Conservation (phyloP, 164 flowering plant genomes). For the Warburgia ugandensis region DNA sequence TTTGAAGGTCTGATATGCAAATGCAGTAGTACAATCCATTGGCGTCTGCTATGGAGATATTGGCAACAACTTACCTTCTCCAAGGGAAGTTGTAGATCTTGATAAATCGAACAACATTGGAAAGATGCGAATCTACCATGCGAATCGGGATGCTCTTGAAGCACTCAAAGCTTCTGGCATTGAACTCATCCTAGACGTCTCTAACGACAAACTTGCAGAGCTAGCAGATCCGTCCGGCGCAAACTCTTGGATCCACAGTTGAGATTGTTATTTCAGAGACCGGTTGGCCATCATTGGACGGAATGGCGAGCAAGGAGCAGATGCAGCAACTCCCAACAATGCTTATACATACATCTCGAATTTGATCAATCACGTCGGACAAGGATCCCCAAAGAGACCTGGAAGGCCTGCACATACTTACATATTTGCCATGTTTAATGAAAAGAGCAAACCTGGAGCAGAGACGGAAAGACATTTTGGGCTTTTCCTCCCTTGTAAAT, state of each 20-base stretch:
- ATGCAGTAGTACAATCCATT: background rate
- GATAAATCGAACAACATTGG: slow-evolving; percentile 21
- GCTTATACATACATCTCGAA: too few species aligned
- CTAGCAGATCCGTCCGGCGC: slow-evolving; percentile 28
- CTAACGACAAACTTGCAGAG: slow-evolving; percentile 27
- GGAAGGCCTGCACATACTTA: slow-evolving; percentile 3
- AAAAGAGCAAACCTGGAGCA: background rate
- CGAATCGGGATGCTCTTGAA: slow-evolving; percentile 22
- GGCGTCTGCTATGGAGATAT: background rate
- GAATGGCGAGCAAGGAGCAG: too few species aligned
- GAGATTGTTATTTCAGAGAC: too few species aligned
- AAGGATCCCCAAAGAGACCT: slow-evolving; percentile 5
- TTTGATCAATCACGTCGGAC: slow-evolving; percentile 1
- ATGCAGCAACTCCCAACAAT: too few species aligned
- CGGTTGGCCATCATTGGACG: too few species aligned
- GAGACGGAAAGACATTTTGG: slow-evolving; percentile 7
- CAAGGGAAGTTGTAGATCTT: slow-evolving; percentile 24
- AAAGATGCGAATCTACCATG: slow-evolving; percentile 34
- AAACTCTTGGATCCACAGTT: slow-evolving; percentile 30
- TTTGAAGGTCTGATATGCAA: too few species aligned
- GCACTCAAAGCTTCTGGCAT: slow-evolving; percentile 39
- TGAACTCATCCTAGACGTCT: slow-evolving; percentile 31
- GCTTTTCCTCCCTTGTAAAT: slow-evolving; percentile 7
- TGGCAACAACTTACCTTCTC: background rate
- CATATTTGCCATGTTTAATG: slow-evolving; percentile 13